Evolutionary conservation across 768 basidiomycete species (phyloP).

Genomic region (Boletus rubroflammeus): DNA sequence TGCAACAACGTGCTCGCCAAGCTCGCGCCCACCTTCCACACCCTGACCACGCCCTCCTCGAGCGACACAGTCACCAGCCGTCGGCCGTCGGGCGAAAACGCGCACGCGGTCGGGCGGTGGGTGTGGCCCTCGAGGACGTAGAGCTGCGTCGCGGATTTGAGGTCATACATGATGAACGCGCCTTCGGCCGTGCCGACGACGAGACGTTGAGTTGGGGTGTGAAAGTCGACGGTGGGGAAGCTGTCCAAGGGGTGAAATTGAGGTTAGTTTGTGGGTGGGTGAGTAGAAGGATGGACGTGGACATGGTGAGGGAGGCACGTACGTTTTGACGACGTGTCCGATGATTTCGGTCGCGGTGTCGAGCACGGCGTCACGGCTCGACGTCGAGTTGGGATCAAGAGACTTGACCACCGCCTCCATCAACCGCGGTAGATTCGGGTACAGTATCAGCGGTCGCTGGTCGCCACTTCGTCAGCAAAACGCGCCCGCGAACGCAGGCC

Average conservation of each 20-base stretch:
- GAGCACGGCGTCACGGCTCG: conserved; percentile 76
- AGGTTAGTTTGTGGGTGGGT: neutral
- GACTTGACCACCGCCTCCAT: conserved; percentile 97
- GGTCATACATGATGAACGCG: conserved; percentile 91
- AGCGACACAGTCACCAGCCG: conserved; percentile 84
- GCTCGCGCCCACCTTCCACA: conserved; percentile 95
- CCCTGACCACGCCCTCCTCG: conserved; percentile 77
- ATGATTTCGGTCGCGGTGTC: conserved; percentile 94
- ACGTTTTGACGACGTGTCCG: conserved; percentile 93
- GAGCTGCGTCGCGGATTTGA: conserved; percentile 91
- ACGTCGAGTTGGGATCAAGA: conserved; percentile 82
- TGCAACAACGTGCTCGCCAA: conserved; percentile 81
- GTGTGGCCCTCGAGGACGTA: conserved; percentile 94
- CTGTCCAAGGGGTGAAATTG: conserved; percentile 35
- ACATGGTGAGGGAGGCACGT: conserved; percentile 20
- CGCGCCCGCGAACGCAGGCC: too few relatives aligned
- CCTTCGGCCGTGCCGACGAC: conserved; percentile 95
- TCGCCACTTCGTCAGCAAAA: neutral
- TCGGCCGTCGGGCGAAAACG: conserved; percentile 91
- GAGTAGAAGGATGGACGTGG: too few relatives aligned
- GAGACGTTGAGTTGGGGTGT: conserved; percentile 79
- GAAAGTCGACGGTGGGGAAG: conserved; percentile 93
- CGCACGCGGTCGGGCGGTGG: conserved; percentile 75
- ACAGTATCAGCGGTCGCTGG: conserved; percentile 81
- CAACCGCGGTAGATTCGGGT: conserved; percentile 77